Conservation (phyloP, 78 protist species). For the Dictyostelium intermedium region DNA sequence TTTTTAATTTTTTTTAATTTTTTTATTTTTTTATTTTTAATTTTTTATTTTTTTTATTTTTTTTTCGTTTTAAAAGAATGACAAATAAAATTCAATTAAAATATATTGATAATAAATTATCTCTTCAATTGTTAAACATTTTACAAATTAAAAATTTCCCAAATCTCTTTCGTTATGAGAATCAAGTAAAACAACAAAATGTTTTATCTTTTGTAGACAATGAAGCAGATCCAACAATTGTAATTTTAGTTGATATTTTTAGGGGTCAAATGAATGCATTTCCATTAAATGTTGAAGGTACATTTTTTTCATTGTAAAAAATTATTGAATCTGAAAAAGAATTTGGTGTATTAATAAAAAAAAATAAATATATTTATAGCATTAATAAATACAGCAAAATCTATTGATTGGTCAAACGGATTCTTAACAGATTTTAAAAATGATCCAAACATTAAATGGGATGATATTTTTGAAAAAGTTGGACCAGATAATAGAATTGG, state of each 20-base stretch:
- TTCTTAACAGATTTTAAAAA: not conserved
- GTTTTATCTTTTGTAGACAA: not conserved
- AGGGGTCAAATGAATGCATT: constrained; percentile 18
- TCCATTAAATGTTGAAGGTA: not conserved
- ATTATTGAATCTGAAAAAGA: no score
- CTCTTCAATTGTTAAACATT: not conserved
- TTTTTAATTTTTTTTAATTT: no score
- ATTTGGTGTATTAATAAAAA: no score
- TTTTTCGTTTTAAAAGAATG: not conserved
- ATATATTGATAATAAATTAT: not conserved
- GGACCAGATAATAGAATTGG: not conserved
- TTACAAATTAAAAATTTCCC: not conserved
- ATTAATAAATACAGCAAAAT: not conserved
- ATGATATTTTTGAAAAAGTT: not conserved
- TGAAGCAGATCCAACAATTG: constrained; percentile 16
- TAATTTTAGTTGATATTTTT: not conserved
- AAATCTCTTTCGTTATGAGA: not conserved
- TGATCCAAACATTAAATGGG: not conserved
- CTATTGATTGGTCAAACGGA: constrained; percentile 15
- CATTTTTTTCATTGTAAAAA: not conserved
- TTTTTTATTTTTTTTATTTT: no score
- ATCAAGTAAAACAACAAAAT: not conserved
- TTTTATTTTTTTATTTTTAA: no score
- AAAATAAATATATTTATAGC: not conserved
- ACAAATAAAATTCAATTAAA: not conserved